A percentile compares a stretch with the other conserved stretches of the same genome.
Conservation (phyloP, 257 asterid genomes). For the Avicennia marina region DNA sequence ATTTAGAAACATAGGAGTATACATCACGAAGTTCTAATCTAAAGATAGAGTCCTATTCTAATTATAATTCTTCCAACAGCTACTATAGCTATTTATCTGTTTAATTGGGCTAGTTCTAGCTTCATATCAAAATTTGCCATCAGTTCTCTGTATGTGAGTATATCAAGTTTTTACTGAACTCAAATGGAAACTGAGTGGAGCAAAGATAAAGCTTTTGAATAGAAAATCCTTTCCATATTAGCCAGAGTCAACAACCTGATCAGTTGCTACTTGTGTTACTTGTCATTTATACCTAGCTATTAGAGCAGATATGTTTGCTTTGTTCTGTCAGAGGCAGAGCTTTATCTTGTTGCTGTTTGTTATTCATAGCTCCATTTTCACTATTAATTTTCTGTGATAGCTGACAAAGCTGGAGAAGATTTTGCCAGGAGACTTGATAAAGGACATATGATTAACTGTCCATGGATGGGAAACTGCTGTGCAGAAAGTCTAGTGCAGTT, state of each 20-base stretch:
- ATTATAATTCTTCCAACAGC: too few species aligned
- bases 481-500: conserved; percentile 97
- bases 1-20: too few species aligned
- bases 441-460: conserved; percentile 76
- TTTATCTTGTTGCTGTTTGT: conserved; percentile 15
- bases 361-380: conserved; percentile 20
- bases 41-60: too few species aligned
- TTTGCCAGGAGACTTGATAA: conserved; percentile 73
- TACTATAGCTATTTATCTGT: background rate
- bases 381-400: conserved; percentile 38
- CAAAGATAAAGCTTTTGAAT: too few species aligned
- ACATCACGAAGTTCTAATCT: too few species aligned
- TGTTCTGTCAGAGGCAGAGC: background rate
- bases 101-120: background rate
- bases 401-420: conserved; percentile 70
- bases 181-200: too few species aligned
- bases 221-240: background rate
- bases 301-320: conserved; percentile 6
- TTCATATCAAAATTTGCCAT: too few species aligned
- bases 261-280: conserved; percentile 16
- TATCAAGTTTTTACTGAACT: too few species aligned
- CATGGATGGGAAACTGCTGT: conserved; percentile 93
- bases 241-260: conserved; percentile 4
- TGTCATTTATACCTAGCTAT: conserved; percentile 3
- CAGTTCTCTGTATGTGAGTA: too few species aligned